A percentile compares a stretch with the other conserved stretches of the same genome.
These are phyloP conservation scores for Corrigiola litoralis DNA, from an alignment of 179 eudicot species.

Conservation along the genomic window DNA sequence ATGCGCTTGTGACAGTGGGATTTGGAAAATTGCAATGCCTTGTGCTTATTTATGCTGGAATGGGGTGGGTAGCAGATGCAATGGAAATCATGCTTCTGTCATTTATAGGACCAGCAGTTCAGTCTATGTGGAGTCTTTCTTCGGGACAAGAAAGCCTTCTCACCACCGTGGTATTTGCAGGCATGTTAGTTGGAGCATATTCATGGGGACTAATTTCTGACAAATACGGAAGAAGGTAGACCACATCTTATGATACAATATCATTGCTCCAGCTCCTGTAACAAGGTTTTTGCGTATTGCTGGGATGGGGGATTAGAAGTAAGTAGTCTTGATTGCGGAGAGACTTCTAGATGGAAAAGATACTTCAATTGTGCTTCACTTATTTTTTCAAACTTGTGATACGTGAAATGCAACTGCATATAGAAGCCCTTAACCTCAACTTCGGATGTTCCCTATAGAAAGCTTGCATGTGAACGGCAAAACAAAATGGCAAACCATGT, in stretches of 20 bases:
- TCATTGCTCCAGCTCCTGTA: neutral
- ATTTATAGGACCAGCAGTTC: constrained; percentile 77
- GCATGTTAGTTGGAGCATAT: constrained; percentile 86
- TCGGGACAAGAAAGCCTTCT: constrained; percentile 62
- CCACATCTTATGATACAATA: too few relatives aligned
- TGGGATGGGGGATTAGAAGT: too few relatives aligned
- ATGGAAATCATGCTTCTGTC: constrained; percentile 95
- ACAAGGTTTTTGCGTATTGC: too few relatives aligned
- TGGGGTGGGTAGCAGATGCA: constrained; percentile 83
- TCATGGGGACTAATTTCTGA: constrained; percentile 81
- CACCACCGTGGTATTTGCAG: constrained; percentile 70
- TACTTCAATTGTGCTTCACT: too few relatives aligned
- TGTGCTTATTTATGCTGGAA: constrained; percentile 68
- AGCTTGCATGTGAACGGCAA: too few relatives aligned
- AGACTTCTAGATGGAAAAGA: too few relatives aligned
- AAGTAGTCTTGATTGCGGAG: too few relatives aligned
- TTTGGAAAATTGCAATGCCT: constrained; percentile 41
- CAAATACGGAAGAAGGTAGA: constrained; percentile 65
- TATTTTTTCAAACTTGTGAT: too few relatives aligned
- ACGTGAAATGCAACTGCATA: too few relatives aligned
- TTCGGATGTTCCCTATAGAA: too few relatives aligned
- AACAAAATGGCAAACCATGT: too few relatives aligned
- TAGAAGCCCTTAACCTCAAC: too few relatives aligned
- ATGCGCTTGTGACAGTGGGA: constrained; percentile 20
- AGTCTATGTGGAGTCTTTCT: constrained; percentile 52